Percentiles rank a stretch among this genome's conserved stretches.
Conservation (phyloP, 169 alveolate species). For the Amoebophrya sp. region DNA sequence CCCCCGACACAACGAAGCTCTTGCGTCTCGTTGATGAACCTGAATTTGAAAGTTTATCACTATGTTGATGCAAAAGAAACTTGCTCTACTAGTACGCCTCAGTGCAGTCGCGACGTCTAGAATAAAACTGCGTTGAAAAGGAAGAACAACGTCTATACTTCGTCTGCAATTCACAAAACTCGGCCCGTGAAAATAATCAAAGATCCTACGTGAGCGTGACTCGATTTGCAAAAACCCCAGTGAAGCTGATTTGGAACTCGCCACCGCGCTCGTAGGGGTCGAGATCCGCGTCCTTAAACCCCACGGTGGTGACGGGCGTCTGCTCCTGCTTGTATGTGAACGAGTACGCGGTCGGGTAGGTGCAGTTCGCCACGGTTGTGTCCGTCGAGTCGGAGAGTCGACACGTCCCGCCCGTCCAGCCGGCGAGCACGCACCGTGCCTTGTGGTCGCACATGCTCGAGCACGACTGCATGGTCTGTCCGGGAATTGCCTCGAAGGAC, state of each 20-base stretch:
- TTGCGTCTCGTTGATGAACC: neutral
- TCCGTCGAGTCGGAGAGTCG: neutral
- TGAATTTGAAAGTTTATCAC: too few relatives aligned
- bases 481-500: neutral
- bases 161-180: too few relatives aligned
- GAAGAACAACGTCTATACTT: too few relatives aligned
- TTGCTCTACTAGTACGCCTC: too few relatives aligned
- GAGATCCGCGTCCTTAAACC: neutral
- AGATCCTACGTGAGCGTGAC: too few relatives aligned
- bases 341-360: neutral
- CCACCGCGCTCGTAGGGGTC: neutral
- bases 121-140: too few relatives aligned
- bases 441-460: neutral
- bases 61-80: too few relatives aligned
- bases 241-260: neutral
- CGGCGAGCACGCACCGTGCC: neutral
- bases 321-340: neutral
- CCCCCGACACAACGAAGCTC: neutral
- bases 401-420: neutral
- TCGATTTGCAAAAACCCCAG: neutral
- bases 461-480: neutral
- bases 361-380: neutral
- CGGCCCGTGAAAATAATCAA: too few relatives aligned
- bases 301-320: neutral
- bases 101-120: too few relatives aligned